These are phyloP conservation scores for Fomitiporia mediterranea DNA, from an alignment of 1,284 basidiomycete species.

Conservation along the genomic window DNA sequence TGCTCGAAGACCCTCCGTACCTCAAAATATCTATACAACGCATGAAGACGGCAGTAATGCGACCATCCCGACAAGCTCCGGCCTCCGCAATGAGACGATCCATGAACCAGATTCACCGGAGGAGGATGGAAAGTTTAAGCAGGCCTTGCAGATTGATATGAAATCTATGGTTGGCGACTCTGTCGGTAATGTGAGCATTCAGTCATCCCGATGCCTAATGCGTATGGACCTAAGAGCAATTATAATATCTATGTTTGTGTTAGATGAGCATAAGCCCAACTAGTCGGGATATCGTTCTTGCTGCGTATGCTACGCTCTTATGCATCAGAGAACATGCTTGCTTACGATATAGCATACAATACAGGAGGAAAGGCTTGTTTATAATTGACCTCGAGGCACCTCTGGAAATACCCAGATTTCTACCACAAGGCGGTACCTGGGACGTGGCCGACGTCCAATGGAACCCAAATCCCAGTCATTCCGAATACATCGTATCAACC, in stretches of 20 bases:
- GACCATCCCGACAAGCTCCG: background rate
- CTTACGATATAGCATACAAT: background rate
- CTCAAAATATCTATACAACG: background rate
- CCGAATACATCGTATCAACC: constrained; percentile 92
- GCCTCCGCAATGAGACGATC: constrained; percentile 5
- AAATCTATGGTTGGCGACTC: constrained; percentile 73
- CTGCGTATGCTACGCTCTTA: constrained; percentile 51
- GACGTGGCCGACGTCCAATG: constrained; percentile 96
- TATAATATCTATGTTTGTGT: too few relatives aligned
- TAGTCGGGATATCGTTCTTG: constrained; percentile 74
- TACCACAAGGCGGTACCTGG: constrained; percentile 89
- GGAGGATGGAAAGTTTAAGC: constrained; percentile 50
- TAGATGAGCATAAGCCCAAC: constrained; percentile 82
- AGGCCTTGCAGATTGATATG: constrained; percentile 69
- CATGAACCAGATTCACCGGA: constrained; percentile 28
- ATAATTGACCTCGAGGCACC: constrained; percentile 93
- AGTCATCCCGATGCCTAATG: background rate
- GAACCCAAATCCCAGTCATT: constrained; percentile 85
- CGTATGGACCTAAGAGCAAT: background rate
- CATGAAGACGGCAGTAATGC: background rate
- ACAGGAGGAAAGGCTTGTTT: constrained; percentile 87
- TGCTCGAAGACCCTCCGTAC: constrained; percentile 12
- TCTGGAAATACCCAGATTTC: constrained; percentile 82
- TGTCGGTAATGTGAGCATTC: constrained; percentile 66
- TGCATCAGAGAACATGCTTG: background rate